A percentile compares a stretch with the other conserved stretches of the same genome.
Evolutionary conservation across 495 filamentous ascomycete genomes (phyloP).

Genomic region (Mycothermus thermophilus): DNA sequence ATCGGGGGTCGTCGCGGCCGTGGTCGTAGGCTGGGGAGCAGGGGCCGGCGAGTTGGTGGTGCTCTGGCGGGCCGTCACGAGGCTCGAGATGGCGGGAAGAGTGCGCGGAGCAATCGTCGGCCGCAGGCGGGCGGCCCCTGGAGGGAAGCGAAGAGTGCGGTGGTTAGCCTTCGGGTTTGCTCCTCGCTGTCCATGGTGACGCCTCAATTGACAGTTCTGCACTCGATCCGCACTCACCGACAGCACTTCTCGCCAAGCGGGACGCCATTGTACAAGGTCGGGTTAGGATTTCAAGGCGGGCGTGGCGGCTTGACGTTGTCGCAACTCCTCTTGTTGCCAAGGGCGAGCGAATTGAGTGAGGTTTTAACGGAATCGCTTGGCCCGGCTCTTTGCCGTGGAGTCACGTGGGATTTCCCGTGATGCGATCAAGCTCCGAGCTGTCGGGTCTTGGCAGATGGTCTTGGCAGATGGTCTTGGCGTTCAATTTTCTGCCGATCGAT

Average conservation of each 20-base stretch:
- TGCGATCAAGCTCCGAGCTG: not conserved
- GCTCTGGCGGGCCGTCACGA: slow-evolving; percentile 47
- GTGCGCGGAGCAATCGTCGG: slow-evolving; percentile 52
- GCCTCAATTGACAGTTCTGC: not conserved
- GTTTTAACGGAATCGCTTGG: slow-evolving; percentile 33
- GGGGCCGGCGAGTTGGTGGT: slow-evolving; percentile 74
- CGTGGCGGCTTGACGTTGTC: slow-evolving; percentile 24
- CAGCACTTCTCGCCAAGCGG: slow-evolving; percentile 79
- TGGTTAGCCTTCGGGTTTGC: not conserved
- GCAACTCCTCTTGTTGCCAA: slow-evolving; percentile 18
- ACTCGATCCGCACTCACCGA: slow-evolving; percentile 59
- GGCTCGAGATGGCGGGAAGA: slow-evolving; percentile 55
- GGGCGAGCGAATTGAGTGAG: slow-evolving; percentile 35
- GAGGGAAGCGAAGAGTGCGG: slow-evolving; percentile 2
- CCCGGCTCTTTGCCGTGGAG: slow-evolving; percentile 19
- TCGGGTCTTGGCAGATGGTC: not conserved
- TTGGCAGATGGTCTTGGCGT: too few species aligned
- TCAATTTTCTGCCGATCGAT: too few species aligned
- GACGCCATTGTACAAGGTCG: slow-evolving; percentile 80
- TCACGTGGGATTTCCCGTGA: slow-evolving; percentile 18
- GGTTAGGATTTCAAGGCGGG: slow-evolving; percentile 30
- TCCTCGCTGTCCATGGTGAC: slow-evolving; percentile 2
- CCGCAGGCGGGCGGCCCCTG: slow-evolving; percentile 84
- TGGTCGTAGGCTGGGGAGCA: slow-evolving; percentile 71
- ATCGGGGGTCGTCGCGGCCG: slow-evolving; percentile 71